Conservation (phyloP, 2,329 filamentous ascomycete genomes). For the Teratosphaeriaceae sp. region DNA sequence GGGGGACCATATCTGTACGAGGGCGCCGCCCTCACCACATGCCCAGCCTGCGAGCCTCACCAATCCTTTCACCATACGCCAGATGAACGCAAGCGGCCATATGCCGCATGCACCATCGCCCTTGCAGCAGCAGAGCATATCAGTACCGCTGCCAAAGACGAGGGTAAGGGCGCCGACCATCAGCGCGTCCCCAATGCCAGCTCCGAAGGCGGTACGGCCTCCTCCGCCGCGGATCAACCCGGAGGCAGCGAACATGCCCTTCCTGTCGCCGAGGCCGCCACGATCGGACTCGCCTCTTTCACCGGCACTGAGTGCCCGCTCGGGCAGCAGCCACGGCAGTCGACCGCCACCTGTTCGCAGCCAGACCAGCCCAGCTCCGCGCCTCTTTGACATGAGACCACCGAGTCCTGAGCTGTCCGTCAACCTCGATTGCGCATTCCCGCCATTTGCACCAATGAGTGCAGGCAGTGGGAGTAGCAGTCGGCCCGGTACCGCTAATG, state of each 20-base stretch:
- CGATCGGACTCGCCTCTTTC: slow-evolving; percentile 48
- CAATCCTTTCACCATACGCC: slow-evolving; percentile 23
- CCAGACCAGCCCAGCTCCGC: slow-evolving; percentile 25
- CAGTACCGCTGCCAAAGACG: slow-evolving; percentile 6
- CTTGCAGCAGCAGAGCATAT: slow-evolving; percentile 9
- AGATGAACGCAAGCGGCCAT: slow-evolving; percentile 13
- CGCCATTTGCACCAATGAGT: slow-evolving; percentile 36
- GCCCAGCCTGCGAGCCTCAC: slow-evolving; percentile 14
- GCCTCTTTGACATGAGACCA: slow-evolving; percentile 25
- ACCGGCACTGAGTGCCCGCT: slow-evolving; percentile 27
- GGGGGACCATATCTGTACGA: slow-evolving; percentile 70
- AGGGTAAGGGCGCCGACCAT: slow-evolving; percentile 10
- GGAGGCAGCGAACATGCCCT: slow-evolving; percentile 24
- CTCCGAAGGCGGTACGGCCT: slow-evolving; percentile 14
- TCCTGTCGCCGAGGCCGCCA: slow-evolving; percentile 33
- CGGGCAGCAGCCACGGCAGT: slow-evolving; percentile 16
- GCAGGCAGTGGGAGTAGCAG: slow-evolving; percentile 19
- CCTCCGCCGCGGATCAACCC: slow-evolving; percentile 25
- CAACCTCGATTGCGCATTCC: slow-evolving; percentile 47
- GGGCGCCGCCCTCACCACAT: slow-evolving; percentile 11
- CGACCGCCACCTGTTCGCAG: slow-evolving; percentile 20
- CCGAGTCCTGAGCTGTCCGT: slow-evolving; percentile 37
- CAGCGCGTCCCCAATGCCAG: slow-evolving; percentile 25
- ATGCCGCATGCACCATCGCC: slow-evolving; percentile 12
- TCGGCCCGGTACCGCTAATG: slow-evolving; percentile 16